A percentile compares a stretch with the other conserved stretches of the same genome.
These are phyloP conservation scores for Fusarium sambucinum DNA, from an alignment of 2,329 filamentous ascomycete genomes.

Conservation along the genomic window DNA sequence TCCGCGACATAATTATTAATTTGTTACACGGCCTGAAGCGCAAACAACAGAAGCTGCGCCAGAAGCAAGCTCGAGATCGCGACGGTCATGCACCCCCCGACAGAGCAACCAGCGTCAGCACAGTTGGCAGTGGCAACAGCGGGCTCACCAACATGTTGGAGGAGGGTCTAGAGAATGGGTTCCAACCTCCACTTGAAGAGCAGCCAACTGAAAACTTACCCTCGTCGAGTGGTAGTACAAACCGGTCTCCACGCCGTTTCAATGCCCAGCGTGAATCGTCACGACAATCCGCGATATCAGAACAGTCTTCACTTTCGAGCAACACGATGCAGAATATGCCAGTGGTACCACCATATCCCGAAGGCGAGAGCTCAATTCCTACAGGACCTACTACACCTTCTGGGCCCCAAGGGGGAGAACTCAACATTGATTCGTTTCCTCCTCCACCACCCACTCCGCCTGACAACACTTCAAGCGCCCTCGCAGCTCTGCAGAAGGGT, in stretches of 20 bases:
- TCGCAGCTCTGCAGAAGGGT: conserved; percentile 90
- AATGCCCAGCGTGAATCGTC: conserved; percentile 65
- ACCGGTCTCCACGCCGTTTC: conserved; percentile 62
- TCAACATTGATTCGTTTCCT: conserved; percentile 74
- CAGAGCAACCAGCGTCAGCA: conserved; percentile 70
- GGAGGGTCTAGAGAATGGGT: conserved; percentile 69
- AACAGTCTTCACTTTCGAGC: conserved; percentile 78
- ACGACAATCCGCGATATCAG: conserved; percentile 63
- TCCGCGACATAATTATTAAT: conserved; percentile 98
- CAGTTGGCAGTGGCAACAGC: conserved; percentile 67
- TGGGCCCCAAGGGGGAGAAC: conserved; percentile 55
- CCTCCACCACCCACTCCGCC: conserved; percentile 75
- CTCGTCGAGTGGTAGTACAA: conserved; percentile 45
- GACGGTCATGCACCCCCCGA: conserved; percentile 60
- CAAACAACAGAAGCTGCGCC: conserved; percentile 89
- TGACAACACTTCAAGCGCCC: conserved; percentile 86
- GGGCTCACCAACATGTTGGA: conserved; percentile 69
- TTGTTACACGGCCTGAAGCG: conserved; percentile 94
- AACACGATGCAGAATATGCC: conserved; percentile 81
- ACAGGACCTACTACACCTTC: conserved; percentile 57
- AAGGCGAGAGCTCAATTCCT: conserved; percentile 66
- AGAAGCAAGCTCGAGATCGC: conserved; percentile 70
- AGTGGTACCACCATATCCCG: conserved; percentile 77
- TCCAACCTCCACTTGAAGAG: conserved; percentile 56
- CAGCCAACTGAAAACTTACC: conserved; percentile 50